phyloP scores from a whole-genome alignment of 116 monocot genomes.

The Trichopus zeylanicus region DNA sequence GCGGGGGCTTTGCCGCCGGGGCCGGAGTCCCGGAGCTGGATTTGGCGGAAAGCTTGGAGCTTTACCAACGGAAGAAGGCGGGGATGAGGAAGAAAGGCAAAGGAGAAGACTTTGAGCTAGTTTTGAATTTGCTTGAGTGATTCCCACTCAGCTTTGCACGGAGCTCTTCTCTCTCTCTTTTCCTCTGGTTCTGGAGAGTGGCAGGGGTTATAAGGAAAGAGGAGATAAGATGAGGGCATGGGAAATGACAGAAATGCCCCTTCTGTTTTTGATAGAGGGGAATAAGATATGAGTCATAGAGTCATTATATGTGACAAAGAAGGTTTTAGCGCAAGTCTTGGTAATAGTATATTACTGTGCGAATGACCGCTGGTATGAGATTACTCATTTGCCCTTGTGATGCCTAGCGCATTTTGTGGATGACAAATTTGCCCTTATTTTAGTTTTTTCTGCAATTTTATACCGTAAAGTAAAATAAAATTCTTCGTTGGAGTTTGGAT shows the following conservation, averaged over 20 bases:
- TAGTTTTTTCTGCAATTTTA: too few relatives aligned
- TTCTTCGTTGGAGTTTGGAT: too few relatives aligned
- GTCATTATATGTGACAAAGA: too few relatives aligned
- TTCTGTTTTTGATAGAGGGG: background rate
- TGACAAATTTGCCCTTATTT: too few relatives aligned
- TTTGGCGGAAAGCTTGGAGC: background rate
- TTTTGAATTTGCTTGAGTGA: background rate
- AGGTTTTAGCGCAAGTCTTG: too few relatives aligned
- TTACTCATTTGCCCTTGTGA: too few relatives aligned
- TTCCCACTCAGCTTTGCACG: too few relatives aligned
- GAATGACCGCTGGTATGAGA: too few relatives aligned
- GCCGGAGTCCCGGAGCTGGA: background rate
- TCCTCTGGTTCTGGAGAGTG: background rate
- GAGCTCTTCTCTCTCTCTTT: background rate
- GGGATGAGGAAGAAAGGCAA: background rate
- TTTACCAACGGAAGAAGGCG: background rate
- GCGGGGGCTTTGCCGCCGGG: background rate
- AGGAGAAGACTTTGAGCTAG: background rate
- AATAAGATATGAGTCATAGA: background rate
- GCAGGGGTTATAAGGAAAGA: constrained; percentile 1
- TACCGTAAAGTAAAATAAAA: too few relatives aligned
- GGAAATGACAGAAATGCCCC: background rate
- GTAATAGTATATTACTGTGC: too few relatives aligned
- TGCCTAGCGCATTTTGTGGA: too few relatives aligned
- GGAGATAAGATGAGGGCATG: background rate